Conservation (phyloP, 1,284 basidiomycete genomes). For the Vanrija pseudolonga region DNA sequence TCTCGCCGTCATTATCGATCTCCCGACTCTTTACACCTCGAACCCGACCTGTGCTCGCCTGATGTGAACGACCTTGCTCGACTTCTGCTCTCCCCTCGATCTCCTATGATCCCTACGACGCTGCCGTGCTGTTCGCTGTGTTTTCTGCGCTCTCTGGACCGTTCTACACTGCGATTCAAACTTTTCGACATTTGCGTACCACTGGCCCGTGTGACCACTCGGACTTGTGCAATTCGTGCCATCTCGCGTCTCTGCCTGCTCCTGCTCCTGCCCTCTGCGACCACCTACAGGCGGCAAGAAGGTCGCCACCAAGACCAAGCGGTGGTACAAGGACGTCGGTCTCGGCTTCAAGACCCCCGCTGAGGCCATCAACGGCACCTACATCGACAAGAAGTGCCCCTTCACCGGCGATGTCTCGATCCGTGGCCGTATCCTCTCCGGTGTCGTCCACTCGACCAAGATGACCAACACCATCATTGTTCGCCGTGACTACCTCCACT, state of each 20-base stretch:
- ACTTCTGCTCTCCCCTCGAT: background rate
- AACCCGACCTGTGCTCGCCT: no score
- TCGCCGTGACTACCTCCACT: slow-evolving; percentile 98
- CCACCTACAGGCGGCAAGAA: slow-evolving; percentile 69
- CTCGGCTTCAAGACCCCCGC: slow-evolving; percentile 91
- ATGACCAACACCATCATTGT: slow-evolving; percentile 99
- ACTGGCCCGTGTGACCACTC: background rate
- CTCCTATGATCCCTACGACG: background rate
- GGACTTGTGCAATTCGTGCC: background rate
- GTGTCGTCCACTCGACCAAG: slow-evolving; percentile 92
- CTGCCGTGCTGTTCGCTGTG: background rate
- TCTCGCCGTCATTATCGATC: background rate
- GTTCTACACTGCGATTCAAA: background rate
- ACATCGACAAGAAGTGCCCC: slow-evolving; percentile 99
- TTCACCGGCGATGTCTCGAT: slow-evolving; percentile 96
- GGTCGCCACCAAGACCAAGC: slow-evolving; percentile 86
- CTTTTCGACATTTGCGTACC: slow-evolving; percentile 1
- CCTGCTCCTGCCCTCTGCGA: background rate
- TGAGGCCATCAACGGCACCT: slow-evolving; percentile 94
- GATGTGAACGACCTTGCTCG: background rate
- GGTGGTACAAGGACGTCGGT: slow-evolving; percentile 99
- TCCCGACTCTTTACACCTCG: no score
- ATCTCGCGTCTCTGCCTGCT: background rate
- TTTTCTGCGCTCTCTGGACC: background rate
- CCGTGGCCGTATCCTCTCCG: slow-evolving; percentile 97